These are phyloP conservation scores for Flaveria brownii DNA, from an alignment of 129 eudicot species.

Conservation along the genomic window DNA sequence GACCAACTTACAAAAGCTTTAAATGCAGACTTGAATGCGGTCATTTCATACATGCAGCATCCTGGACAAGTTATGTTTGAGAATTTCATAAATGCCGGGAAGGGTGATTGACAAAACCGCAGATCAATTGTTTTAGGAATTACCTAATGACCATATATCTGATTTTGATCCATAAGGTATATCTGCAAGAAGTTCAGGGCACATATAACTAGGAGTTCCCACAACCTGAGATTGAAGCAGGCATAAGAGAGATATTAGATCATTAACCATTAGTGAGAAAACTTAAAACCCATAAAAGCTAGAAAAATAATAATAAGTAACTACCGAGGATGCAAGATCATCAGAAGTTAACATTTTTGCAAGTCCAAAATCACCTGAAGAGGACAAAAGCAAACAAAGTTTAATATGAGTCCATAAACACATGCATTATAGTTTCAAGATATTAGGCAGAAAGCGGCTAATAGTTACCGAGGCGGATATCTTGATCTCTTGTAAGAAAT, in stretches of 20 bases:
- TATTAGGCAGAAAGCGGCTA: not conserved
- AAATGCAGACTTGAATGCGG: conserved; percentile 89
- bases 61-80: conserved; percentile 51
- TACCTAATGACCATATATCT: conserved; percentile 98
- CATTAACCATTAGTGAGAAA: conserved; percentile 2
- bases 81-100: not conserved
- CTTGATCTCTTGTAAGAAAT: conserved; percentile 84
- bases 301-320: conserved; percentile 22
- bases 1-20: conserved; percentile 90
- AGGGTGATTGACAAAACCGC: not conserved
- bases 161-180: conserved; percentile 99
- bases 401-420: not conserved
- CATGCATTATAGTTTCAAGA: not conserved
- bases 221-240: conserved; percentile 58
- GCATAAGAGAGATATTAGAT: not conserved
- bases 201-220: conserved; percentile 99
- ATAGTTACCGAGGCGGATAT: conserved; percentile 81
- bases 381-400: conserved; percentile 18
- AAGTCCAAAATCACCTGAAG: conserved; percentile 97
- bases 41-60: conserved; percentile 95
- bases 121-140: conserved; percentile 7
- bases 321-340: conserved; percentile 95
- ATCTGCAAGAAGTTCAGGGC: conserved; percentile 99
- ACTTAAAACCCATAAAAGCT: not conserved
- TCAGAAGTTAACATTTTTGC: conserved; percentile 87